Conservation (phyloP, 164 flowering plant species). For the Magnolia kwangsiensis region DNA sequence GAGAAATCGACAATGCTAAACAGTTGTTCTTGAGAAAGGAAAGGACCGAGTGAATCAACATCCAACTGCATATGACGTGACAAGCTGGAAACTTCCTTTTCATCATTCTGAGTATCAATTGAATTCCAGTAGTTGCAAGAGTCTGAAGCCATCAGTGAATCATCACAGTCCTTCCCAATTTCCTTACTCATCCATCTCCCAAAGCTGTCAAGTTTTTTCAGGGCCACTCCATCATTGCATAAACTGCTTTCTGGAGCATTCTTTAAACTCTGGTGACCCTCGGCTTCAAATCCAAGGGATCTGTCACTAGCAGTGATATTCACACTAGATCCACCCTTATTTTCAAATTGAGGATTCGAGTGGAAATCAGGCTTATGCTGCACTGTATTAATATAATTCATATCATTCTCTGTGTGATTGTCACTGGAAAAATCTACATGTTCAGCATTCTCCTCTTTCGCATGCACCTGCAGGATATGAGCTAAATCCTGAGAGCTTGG, state of each 20-base stretch:
- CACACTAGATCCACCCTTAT: conserved; percentile 13
- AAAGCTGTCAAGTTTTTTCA: conserved; percentile 68
- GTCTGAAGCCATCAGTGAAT: conserved; percentile 57
- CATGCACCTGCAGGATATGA: conserved; percentile 17
- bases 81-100: conserved; percentile 55
- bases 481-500: not conserved
- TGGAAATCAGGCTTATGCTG: conserved; percentile 20
- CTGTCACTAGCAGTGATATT: conserved; percentile 13
- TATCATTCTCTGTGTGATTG: not conserved
- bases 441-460: conserved; percentile 12
- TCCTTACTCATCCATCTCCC: conserved; percentile 72
- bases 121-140: conserved; percentile 58
- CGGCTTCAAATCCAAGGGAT: conserved; percentile 13
- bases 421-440: conserved; percentile 10
- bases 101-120: conserved; percentile 40
- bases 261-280: conserved; percentile 4
- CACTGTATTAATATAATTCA: conserved; percentile 8
- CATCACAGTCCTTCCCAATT: conserved; percentile 65
- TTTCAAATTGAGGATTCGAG: conserved; percentile 14
- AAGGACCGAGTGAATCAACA: conserved; percentile 52
- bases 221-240: conserved; percentile 25
- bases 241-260: conserved; percentile 12
- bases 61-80: conserved; percentile 58
- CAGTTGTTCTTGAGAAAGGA: conserved; percentile 68
- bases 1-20: conserved; percentile 65